phyloP scores from a whole-genome alignment of 768 basidiomycete genomes.

The Nevesoporus exiguus region DNA sequence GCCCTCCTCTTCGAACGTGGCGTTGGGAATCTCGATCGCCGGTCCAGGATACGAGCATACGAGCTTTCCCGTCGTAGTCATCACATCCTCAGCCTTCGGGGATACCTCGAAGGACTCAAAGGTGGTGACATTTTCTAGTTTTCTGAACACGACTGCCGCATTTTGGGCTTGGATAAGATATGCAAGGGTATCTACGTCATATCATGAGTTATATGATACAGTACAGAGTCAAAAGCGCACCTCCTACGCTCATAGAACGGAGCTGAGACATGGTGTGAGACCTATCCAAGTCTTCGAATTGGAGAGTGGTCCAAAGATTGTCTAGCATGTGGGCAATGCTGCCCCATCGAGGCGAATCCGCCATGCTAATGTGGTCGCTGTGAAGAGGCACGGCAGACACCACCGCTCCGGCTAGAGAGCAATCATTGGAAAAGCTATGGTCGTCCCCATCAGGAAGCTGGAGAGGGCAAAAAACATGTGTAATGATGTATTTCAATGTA shows the following conservation, averaged over 20 bases:
- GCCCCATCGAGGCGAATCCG: background rate
- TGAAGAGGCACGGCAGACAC: background rate
- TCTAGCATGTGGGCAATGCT: background rate
- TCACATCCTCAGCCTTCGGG: slow-evolving; percentile 14
- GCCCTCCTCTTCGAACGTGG: slow-evolving; percentile 22
- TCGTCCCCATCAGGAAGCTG: slow-evolving; percentile 7
- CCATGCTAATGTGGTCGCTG: background rate
- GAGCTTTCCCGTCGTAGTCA: slow-evolving; percentile 39
- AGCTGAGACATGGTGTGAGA: background rate
- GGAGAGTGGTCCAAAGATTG: background rate
- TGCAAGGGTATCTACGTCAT: slow-evolving; percentile 33
- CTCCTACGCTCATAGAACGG: background rate
- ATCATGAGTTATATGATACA: background rate
- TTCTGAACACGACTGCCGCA: slow-evolving; percentile 41
- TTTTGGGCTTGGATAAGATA: slow-evolving; percentile 30
- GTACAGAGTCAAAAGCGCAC: background rate
- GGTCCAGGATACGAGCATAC: slow-evolving; percentile 44
- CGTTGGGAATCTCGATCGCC: slow-evolving; percentile 36
- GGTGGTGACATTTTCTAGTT: slow-evolving; percentile 24
- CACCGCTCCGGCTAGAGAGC: background rate
- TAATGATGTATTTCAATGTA: background rate
- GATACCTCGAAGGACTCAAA: slow-evolving; percentile 49
- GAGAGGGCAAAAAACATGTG: background rate
- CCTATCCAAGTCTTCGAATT: background rate
- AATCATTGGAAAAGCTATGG: background rate